Percentiles rank a stretch among this genome's conserved stretches.
These are phyloP conservation scores for Chytridium lagenaria DNA, from an alignment of 371 early-diverging fungal genomes.

Conservation along the genomic window DNA sequence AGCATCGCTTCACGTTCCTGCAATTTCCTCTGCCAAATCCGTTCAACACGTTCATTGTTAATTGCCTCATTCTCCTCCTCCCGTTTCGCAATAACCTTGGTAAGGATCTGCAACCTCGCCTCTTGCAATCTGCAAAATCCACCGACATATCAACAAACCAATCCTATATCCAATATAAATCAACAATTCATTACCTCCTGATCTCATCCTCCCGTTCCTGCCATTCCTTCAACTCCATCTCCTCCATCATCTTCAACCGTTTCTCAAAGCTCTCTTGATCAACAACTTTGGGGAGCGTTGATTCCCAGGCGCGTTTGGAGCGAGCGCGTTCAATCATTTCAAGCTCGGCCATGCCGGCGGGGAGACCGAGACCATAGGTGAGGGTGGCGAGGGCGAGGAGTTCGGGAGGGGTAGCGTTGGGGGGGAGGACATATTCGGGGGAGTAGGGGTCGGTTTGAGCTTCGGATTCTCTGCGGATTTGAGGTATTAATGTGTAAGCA, in stretches of 20 bases:
- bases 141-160: not conserved
- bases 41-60: conserved; percentile 51
- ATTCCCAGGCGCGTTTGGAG: conserved; percentile 63
- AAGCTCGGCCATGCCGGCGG: conserved; percentile 58
- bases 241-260: conserved; percentile 64
- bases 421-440: conserved; percentile 56
- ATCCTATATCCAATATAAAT: not conserved
- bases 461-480: conserved; percentile 56
- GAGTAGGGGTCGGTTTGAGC: conserved; percentile 68
- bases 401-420: conserved; percentile 51
- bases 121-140: conserved; percentile 49
- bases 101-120: conserved; percentile 52
- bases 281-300: conserved; percentile 53
- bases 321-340: conserved; percentile 66
- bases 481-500: not conserved
- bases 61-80: conserved; percentile 53
- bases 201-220: conserved; percentile 62
- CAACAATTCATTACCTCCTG: conserved; percentile 32
- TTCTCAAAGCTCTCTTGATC: conserved; percentile 56
- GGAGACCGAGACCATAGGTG: conserved; percentile 56
- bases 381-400: conserved; percentile 59
- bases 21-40: conserved; percentile 60
- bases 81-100: conserved; percentile 52
- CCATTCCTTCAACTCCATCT: conserved; percentile 65
- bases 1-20: conserved; percentile 54